Conservation (phyloP, 228 moss, liverwort and hornwort genomes). For the Sphagnum magellanicum region DNA sequence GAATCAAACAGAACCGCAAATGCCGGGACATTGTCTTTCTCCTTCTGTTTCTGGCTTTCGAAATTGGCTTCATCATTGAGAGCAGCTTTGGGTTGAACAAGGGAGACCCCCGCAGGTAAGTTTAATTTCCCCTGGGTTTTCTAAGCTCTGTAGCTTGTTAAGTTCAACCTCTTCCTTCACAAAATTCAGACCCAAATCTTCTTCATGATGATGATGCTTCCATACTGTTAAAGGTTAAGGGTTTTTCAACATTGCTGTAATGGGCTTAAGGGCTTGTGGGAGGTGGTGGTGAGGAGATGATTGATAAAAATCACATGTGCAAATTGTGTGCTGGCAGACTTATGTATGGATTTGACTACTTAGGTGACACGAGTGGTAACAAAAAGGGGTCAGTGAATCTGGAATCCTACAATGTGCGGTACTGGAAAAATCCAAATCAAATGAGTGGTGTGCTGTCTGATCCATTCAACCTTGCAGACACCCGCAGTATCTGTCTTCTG, state of each 20-base stretch:
- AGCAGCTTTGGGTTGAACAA: constrained; percentile 63
- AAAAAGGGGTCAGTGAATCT: constrained; percentile 20
- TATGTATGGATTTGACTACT: constrained; percentile 72
- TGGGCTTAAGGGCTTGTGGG: too few relatives aligned
- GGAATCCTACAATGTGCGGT: constrained; percentile 46
- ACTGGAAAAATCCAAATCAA: constrained; percentile 95
- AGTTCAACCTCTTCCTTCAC: too few relatives aligned
- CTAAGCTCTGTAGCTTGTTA: too few relatives aligned
- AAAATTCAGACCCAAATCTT: too few relatives aligned
- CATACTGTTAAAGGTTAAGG: too few relatives aligned
- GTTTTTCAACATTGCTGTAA: too few relatives aligned
- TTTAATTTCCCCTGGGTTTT: too few relatives aligned
- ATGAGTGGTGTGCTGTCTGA: constrained; percentile 67
- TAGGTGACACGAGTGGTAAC: constrained; percentile 69
- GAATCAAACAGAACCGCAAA: constrained; percentile 57
- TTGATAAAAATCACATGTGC: neutral
- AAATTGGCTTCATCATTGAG: constrained; percentile 62
- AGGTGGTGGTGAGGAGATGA: too few relatives aligned
- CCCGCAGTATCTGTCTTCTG: constrained; percentile 66
- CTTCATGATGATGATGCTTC: too few relatives aligned
- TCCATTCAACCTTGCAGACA: constrained; percentile 67
- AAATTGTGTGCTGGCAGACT: constrained; percentile 26
- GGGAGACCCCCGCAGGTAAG: constrained; percentile 66
- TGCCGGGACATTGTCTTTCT: constrained; percentile 80
- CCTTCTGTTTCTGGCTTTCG: constrained; percentile 41